These are phyloP conservation scores for Aquilaria agallochum DNA, from an alignment of 441 rosid genomes.

Conservation along the genomic window DNA sequence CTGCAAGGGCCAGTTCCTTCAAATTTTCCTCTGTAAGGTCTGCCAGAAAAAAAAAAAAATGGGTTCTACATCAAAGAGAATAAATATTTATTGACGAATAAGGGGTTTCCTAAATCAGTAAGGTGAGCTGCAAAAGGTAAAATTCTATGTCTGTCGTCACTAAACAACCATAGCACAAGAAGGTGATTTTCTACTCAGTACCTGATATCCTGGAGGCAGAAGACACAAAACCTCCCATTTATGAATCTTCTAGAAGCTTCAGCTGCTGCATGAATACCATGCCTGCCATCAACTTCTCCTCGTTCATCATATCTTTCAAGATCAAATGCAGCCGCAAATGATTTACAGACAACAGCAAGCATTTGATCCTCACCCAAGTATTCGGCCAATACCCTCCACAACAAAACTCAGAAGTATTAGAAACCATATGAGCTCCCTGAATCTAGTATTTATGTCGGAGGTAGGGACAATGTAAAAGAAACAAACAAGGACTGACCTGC, in stretches of 20 bases:
- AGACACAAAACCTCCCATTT: slow-evolving; percentile 38
- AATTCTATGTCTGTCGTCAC: too few relatives aligned
- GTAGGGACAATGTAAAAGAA: not conserved
- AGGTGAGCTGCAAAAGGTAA: not conserved
- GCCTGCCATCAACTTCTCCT: slow-evolving; percentile 31
- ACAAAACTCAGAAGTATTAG: not conserved
- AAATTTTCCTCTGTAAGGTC: slow-evolving; percentile 31
- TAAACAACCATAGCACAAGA: not conserved
- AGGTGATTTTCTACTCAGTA: slow-evolving; percentile 7
- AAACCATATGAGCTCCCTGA: not conserved
- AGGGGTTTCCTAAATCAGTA: not conserved
- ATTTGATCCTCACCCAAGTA: slow-evolving; percentile 63
- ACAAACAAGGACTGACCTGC: slow-evolving; percentile 36
- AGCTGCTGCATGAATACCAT: slow-evolving; percentile 41
- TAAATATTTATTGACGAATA: not conserved
- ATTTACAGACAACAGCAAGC: slow-evolving; percentile 62
- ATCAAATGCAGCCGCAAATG: slow-evolving; percentile 27
- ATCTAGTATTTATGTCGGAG: too few relatives aligned
- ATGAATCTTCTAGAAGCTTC: slow-evolving; percentile 35
- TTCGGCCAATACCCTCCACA: slow-evolving; percentile 50
- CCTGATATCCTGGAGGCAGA: slow-evolving; percentile 58
- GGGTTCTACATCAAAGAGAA: not conserved
- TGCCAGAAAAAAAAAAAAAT: slow-evolving; percentile 6
- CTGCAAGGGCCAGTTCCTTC: slow-evolving; percentile 34
- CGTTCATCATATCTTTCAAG: slow-evolving; percentile 30